phyloP scores from a whole-genome alignment of 2,329 filamentous ascomycete species.

The Cladosporium austrohemisphaericum region DNA sequence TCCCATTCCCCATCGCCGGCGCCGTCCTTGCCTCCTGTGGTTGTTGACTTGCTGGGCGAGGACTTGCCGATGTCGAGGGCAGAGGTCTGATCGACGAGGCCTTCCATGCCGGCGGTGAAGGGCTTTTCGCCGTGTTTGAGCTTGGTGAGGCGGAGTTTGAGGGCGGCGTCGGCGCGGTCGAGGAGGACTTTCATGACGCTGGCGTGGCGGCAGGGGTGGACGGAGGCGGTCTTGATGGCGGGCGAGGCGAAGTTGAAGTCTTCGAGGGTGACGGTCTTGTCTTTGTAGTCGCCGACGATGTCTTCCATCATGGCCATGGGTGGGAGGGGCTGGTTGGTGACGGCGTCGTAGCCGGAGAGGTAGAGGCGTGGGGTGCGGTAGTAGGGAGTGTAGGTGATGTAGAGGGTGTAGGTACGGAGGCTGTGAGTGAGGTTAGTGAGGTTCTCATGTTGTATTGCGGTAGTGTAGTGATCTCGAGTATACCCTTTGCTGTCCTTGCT shows the following conservation, averaged over 20 bases:
- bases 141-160: conserved; percentile 84
- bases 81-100: conserved; percentile 75
- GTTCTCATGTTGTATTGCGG: background rate
- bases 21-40: conserved; percentile 42
- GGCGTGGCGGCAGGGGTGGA: conserved; percentile 96
- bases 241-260: conserved; percentile 94
- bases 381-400: conserved; percentile 96
- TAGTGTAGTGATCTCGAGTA: conserved; percentile 29
- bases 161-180: conserved; percentile 87
- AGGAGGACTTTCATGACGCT: conserved; percentile 97
- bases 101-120: conserved; percentile 67
- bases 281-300: conserved; percentile 93
- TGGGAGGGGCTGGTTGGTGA: conserved; percentile 62
- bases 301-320: conserved; percentile 93
- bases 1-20: conserved; percentile 62
- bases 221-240: conserved; percentile 89
- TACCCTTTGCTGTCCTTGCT: conserved; percentile 53
- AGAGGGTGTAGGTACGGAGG: conserved; percentile 91
- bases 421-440: conserved; percentile 29
- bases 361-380: conserved; percentile 95
- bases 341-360: conserved; percentile 80
- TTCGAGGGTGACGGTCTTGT: conserved; percentile 97
- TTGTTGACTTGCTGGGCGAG: conserved; percentile 32
- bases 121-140: conserved; percentile 54
- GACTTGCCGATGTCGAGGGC: conserved; percentile 52